phyloP scores from a whole-genome alignment of 768 basidiomycete species.

The Wakefieldia striispora region DNA sequence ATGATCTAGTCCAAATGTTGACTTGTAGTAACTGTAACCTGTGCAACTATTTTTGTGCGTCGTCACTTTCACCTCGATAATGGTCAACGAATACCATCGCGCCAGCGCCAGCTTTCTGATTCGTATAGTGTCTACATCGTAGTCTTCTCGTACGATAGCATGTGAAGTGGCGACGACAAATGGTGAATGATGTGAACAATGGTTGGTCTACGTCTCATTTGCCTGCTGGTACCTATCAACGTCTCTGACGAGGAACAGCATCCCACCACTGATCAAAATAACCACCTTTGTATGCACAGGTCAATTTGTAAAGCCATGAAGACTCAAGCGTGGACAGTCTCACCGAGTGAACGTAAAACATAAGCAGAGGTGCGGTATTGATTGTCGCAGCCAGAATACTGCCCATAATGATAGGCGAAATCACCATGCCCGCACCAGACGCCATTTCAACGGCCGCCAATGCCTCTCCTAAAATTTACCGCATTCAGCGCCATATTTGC shows the following conservation, averaged over 20 bases:
- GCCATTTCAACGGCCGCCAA: conserved; percentile 31
- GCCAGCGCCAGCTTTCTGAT: too few species aligned
- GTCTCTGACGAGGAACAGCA: conserved; percentile 26
- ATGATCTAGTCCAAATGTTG: too few species aligned
- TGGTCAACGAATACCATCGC: too few species aligned
- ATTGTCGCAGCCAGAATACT: conserved; percentile 26
- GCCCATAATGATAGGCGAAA: conserved; percentile 33
- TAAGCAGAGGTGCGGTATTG: conserved; percentile 14
- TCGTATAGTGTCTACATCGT: too few species aligned
- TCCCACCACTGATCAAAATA: conserved; percentile 7
- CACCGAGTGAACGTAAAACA: conserved; percentile 27
- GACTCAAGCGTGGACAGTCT: not conserved
- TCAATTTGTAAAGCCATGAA: not conserved
- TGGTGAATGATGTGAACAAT: too few species aligned
- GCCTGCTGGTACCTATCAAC: conserved; percentile 12
- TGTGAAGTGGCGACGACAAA: too few species aligned
- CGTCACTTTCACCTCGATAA: too few species aligned
- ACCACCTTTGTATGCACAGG: conserved; percentile 7
- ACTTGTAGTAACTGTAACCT: too few species aligned
- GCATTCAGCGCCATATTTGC: not conserved
- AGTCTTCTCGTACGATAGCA: too few species aligned
- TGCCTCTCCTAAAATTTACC: conserved; percentile 21
- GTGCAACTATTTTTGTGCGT: too few species aligned
- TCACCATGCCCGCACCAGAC: conserved; percentile 9
- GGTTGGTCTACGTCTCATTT: conserved; percentile 3